Conservation (phyloP, 495 filamentous ascomycete species). For the Chaetomium cochliodes region DNA sequence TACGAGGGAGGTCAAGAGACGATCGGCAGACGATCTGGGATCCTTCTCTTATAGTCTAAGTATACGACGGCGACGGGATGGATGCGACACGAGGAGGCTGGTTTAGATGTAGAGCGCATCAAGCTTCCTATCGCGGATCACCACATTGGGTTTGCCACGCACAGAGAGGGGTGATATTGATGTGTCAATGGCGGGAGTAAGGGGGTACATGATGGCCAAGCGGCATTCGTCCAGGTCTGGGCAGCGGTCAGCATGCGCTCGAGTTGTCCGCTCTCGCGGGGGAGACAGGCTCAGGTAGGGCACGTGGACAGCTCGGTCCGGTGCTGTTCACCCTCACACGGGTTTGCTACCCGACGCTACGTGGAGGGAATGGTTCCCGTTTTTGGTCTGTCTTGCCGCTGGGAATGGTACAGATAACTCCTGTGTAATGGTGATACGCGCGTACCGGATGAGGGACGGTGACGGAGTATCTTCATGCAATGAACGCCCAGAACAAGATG, state of each 20-base stretch:
- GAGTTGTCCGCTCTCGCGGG: slow-evolving; percentile 15
- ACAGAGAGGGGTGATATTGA: slow-evolving; percentile 6
- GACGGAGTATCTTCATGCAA: neutral
- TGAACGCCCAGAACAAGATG: neutral
- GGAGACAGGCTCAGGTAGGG: no score
- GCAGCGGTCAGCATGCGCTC: slow-evolving; percentile 31
- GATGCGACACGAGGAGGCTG: neutral
- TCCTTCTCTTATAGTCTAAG: neutral
- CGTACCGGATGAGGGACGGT: neutral
- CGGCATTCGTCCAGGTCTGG: slow-evolving; percentile 5
- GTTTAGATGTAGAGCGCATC: slow-evolving; percentile 13
- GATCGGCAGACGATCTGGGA: neutral
- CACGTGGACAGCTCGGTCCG: neutral
- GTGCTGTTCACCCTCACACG: neutral
- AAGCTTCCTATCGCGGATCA: neutral
- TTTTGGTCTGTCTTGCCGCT: neutral
- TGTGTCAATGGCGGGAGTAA: slow-evolving; percentile 15
- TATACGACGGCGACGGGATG: neutral
- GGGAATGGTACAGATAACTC: no score
- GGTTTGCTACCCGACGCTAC: slow-evolving; percentile 9
- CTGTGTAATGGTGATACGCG: neutral
- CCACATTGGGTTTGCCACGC: slow-evolving; percentile 18
- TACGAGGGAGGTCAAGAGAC: no score
- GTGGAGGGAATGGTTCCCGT: neutral
- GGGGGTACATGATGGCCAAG: slow-evolving; percentile 1